phyloP scores from a whole-genome alignment of 129 eudicot species.

The Artemisia annua region DNA sequence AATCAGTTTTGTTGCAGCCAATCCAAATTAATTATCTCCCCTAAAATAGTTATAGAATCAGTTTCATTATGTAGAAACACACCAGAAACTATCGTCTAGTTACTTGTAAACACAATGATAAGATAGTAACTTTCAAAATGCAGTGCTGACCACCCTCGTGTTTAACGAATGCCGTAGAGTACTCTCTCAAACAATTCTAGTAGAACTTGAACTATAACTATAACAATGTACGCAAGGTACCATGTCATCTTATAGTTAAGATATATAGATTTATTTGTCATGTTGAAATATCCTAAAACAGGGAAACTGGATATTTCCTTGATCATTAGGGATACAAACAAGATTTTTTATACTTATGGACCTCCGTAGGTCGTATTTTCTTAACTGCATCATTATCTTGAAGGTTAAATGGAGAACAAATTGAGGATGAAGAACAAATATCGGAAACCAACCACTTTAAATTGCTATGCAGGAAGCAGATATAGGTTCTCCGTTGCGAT shows the following conservation, averaged over 20 bases:
- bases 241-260: conserved; percentile 11
- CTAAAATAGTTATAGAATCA: too few species aligned
- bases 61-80: too few species aligned
- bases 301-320: conserved; percentile 9
- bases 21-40: too few species aligned
- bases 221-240: background rate
- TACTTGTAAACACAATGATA: too few species aligned
- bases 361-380: conserved; percentile 55
- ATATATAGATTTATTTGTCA: conserved; percentile 3
- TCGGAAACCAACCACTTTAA: conserved; percentile 80
- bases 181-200: too few species aligned
- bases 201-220: background rate
- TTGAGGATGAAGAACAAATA: conserved; percentile 88
- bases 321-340: background rate
- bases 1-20: too few species aligned
- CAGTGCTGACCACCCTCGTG: too few species aligned
- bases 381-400: conserved; percentile 59
- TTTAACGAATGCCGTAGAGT: too few species aligned
- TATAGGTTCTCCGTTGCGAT: conserved; percentile 50
- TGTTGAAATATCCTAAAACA: background rate
- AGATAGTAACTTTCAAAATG: too few species aligned
- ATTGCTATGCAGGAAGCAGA: conserved; percentile 89
- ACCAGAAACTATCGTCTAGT: too few species aligned
- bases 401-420: conserved; percentile 63
- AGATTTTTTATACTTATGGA: too few species aligned